Percentiles rank a stretch among this genome's conserved stretches.
These are phyloP conservation scores for Kodamaea kakaduensis DNA, from an alignment of 805 yeast genomes.

Conservation along the genomic window DNA sequence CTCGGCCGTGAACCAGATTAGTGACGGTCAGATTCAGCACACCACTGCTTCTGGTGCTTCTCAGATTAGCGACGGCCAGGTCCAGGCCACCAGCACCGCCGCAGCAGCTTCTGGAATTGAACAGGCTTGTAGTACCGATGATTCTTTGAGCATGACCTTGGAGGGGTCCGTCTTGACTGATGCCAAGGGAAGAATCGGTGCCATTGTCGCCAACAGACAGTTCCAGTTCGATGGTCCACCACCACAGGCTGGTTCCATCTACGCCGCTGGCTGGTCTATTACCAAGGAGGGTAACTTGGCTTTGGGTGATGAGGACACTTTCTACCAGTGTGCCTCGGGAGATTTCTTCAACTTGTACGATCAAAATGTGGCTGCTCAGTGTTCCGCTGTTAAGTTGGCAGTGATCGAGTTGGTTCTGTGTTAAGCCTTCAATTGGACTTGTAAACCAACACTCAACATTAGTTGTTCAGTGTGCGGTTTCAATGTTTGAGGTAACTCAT, in stretches of 20 bases:
- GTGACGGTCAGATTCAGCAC: conserved; percentile 34
- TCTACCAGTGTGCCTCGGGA: conserved; percentile 76
- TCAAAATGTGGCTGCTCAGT: conserved; percentile 55
- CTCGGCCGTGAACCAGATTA: conserved; percentile 35
- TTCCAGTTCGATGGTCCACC: conserved; percentile 79
- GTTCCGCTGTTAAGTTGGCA: conserved; percentile 33
- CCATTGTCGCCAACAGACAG: conserved; percentile 79
- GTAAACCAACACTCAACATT: no score
- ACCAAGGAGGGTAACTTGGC: conserved; percentile 52
- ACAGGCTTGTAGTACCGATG: conserved; percentile 18
- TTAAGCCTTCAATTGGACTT: conserved; percentile 8
- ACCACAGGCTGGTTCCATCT: conserved; percentile 55
- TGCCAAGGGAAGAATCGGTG: conserved; percentile 62
- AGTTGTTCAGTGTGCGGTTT: no score
- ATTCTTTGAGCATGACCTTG: conserved; percentile 53
- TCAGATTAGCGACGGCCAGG: conserved; percentile 32
- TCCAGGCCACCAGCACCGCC: conserved; percentile 19
- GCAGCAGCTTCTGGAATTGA: conserved; percentile 27
- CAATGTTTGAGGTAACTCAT: no score
- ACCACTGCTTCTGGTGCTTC: conserved; percentile 25
- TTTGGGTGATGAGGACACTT: conserved; percentile 54
- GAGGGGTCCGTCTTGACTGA: conserved; percentile 52
- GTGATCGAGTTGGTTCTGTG: conserved; percentile 13
- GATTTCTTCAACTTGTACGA: conserved; percentile 77
- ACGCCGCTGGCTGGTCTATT: conserved; percentile 27